phyloP scores from a whole-genome alignment of 2,329 filamentous ascomycete genomes.

The Alternaria novae-zelandiae region DNA sequence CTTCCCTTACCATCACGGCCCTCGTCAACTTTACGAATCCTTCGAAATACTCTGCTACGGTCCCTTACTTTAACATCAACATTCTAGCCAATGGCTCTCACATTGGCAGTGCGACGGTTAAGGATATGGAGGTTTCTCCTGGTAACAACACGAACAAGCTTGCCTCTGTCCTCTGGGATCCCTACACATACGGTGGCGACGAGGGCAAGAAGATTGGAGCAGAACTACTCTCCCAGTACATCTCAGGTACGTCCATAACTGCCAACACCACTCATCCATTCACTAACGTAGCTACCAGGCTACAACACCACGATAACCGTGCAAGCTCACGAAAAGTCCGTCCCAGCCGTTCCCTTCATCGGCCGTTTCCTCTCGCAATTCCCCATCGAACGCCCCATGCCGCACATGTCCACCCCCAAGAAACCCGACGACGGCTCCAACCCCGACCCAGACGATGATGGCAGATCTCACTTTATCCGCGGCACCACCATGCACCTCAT shows the following conservation, averaged over 20 bases:
- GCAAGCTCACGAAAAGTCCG: conserved; percentile 71
- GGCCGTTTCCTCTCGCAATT: conserved; percentile 76
- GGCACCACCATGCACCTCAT: conserved; percentile 85
- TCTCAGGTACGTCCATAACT: conserved; percentile 65
- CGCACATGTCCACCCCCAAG: conserved; percentile 65
- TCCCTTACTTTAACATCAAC: conserved; percentile 83
- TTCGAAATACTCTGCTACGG: conserved; percentile 78
- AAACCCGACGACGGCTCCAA: conserved; percentile 45
- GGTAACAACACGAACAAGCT: conserved; percentile 76
- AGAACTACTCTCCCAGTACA: conserved; percentile 80
- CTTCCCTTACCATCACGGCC: conserved; percentile 74
- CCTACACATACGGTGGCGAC: conserved; percentile 66
- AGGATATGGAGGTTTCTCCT: conserved; percentile 66
- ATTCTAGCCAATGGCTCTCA: conserved; percentile 75
- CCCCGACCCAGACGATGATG: conserved; percentile 47
- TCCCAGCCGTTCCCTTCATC: conserved; percentile 75
- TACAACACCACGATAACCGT: conserved; percentile 82
- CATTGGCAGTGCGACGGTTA: conserved; percentile 75
- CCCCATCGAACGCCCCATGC: conserved; percentile 73
- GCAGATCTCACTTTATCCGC: conserved; percentile 74
- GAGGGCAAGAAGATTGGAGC: conserved; percentile 67
- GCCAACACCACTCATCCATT: not conserved
- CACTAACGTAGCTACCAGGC: conserved; percentile 51
- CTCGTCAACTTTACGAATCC: conserved; percentile 87
- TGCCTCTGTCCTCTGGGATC: conserved; percentile 77